Percentiles rank a stretch among this genome's conserved stretches.
phyloP scores from a whole-genome alignment of 108 stramenopile species.

The Poteriospumella lacustris region DNA sequence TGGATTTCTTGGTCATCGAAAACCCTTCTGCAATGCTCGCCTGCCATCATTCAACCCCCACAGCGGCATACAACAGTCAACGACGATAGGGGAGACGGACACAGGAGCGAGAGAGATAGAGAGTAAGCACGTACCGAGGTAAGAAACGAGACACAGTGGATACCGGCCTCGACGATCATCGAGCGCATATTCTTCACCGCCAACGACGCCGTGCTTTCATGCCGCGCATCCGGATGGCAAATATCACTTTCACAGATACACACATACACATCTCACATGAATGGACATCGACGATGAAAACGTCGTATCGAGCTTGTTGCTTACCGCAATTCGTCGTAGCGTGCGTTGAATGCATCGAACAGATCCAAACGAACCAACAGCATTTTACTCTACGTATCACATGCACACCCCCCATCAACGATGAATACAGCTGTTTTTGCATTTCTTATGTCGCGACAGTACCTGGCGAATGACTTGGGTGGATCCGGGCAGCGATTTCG shows the following conservation, averaged over 20 bases:
- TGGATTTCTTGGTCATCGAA: too few relatives aligned
- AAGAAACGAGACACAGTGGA: too few relatives aligned
- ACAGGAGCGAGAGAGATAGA: too few relatives aligned
- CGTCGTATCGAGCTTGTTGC: neutral
- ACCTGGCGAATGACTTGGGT: neutral
- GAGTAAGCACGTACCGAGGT: too few relatives aligned
- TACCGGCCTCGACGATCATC: neutral
- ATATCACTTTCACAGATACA: neutral
- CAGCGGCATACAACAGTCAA: too few relatives aligned
- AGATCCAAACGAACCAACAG: constrained; percentile 1
- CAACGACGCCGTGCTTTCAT: neutral
- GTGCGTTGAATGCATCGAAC: neutral
- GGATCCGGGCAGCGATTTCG: neutral
- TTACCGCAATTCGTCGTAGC: neutral
- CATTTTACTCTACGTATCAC: neutral
- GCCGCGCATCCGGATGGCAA: neutral
- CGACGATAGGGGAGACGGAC: too few relatives aligned
- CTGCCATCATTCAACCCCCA: too few relatives aligned
- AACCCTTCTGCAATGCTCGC: too few relatives aligned
- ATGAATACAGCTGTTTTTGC: neutral
- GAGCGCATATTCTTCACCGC: neutral
- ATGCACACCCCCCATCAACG: neutral
- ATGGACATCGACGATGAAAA: neutral
- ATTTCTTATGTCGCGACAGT: neutral
- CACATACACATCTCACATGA: neutral